A percentile compares a stretch with the other conserved stretches of the same genome.
phyloP scores from a whole-genome alignment of 768 basidiomycete species.

The Boletus vermiculosoides region DNA sequence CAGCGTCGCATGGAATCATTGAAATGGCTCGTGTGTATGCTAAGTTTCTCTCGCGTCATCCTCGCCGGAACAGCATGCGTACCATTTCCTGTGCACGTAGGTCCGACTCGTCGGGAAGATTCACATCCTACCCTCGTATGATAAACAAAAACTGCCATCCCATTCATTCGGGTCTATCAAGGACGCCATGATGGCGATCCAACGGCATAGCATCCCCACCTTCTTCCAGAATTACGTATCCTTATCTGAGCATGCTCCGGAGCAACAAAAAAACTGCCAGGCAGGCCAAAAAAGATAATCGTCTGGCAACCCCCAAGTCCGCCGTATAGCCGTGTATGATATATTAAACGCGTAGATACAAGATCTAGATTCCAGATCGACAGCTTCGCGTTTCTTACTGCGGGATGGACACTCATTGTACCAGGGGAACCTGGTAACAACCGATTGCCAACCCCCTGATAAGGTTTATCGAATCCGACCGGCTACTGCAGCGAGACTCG shows the following conservation, averaged over 20 bases:
- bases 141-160: neutral
- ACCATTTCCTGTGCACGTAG: neutral
- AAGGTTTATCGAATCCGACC: neutral
- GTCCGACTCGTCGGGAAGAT: neutral
- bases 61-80: neutral
- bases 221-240: neutral
- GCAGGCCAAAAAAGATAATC: neutral
- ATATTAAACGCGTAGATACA: neutral
- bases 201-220: neutral
- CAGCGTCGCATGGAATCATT: neutral
- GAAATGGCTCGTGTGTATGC: neutral
- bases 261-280: neutral
- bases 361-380: neutral
- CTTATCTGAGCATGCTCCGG: neutral
- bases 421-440: too few species aligned
- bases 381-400: neutral
- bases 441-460: neutral
- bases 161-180: neutral
- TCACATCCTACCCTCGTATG: neutral
- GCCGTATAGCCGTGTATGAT: neutral
- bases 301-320: neutral
- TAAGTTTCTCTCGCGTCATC: neutral
- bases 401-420: neutral
- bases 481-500: too few species aligned
- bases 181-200: neutral